phyloP scores from a whole-genome alignment of 306 rosid species.

The Lablab purpureus region DNA sequence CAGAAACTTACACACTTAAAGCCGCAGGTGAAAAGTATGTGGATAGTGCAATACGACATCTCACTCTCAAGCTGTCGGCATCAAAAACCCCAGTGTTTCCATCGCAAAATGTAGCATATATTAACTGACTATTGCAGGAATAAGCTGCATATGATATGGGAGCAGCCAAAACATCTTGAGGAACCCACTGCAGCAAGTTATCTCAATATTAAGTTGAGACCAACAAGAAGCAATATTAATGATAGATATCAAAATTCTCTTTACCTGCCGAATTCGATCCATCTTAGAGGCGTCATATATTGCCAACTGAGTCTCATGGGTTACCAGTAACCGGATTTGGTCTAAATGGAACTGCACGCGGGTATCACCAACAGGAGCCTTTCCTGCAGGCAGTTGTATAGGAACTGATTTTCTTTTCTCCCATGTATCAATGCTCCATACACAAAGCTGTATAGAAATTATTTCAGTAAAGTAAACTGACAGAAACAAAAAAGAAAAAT shows the following conservation, averaged over 20 bases:
- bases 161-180: slow-evolving; percentile 69
- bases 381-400: slow-evolving; percentile 68
- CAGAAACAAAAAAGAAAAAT: slow-evolving; percentile 32
- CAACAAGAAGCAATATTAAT: background rate
- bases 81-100: slow-evolving; percentile 81
- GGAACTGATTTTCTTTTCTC: slow-evolving; percentile 77
- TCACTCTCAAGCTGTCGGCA: slow-evolving; percentile 65
- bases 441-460: slow-evolving; percentile 63
- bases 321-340: slow-evolving; percentile 71
- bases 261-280: slow-evolving; percentile 81
- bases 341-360: slow-evolving; percentile 78
- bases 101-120: slow-evolving; percentile 69
- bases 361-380: slow-evolving; percentile 73
- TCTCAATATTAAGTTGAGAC: background rate
- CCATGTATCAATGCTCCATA: slow-evolving; percentile 88
- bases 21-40: slow-evolving; percentile 55
- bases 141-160: slow-evolving; percentile 72
- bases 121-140: slow-evolving; percentile 71
- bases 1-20: slow-evolving; percentile 62
- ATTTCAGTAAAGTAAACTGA: slow-evolving; percentile 13
- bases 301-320: slow-evolving; percentile 79
- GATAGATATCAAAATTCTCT: background rate
- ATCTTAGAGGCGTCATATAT: slow-evolving; percentile 82
- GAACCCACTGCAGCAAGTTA: slow-evolving; percentile 75
- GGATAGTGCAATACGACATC: slow-evolving; percentile 76